These are phyloP conservation scores for Parachaetomium inaequale DNA, from an alignment of 495 filamentous ascomycete species.

Conservation along the genomic window DNA sequence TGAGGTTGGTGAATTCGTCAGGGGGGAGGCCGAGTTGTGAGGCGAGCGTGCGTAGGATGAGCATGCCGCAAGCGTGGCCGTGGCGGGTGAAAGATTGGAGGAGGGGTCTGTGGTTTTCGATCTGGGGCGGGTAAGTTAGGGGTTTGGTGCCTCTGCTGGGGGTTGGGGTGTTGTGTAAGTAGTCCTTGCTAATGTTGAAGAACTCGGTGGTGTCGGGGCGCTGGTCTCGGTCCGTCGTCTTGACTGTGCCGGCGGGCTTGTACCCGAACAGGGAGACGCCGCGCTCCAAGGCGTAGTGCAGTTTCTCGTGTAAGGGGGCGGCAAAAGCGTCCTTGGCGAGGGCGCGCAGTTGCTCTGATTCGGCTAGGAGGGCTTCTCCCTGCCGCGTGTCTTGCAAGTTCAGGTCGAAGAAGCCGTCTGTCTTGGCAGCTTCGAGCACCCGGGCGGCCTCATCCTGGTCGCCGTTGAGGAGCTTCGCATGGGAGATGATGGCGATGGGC, in stretches of 20 bases:
- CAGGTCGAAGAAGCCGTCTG: slow-evolving; percentile 64
- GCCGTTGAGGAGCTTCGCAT: slow-evolving; percentile 40
- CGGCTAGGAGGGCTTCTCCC: slow-evolving; percentile 40
- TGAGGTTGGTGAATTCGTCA: slow-evolving; percentile 45
- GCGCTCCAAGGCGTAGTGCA: slow-evolving; percentile 46
- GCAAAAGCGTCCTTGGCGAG: slow-evolving; percentile 47
- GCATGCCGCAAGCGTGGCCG: slow-evolving; percentile 48
- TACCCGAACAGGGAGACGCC: slow-evolving; percentile 50
- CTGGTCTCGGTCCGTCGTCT: slow-evolving; percentile 50
- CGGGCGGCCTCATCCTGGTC: slow-evolving; percentile 40
- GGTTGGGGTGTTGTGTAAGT: slow-evolving; percentile 42
- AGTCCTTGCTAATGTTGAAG: slow-evolving; percentile 56
- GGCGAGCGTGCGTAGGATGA: slow-evolving; percentile 51
- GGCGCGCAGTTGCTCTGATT: slow-evolving; percentile 47
- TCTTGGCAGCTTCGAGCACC: slow-evolving; percentile 48
- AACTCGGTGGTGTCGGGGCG: slow-evolving; percentile 58
- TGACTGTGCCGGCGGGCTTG: slow-evolving; percentile 50
- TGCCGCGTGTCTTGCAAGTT: slow-evolving; percentile 44
- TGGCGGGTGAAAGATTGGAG: slow-evolving; percentile 47
- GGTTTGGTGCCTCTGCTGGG: slow-evolving; percentile 18
- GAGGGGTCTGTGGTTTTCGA: slow-evolving; percentile 40
- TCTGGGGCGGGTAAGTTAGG: slow-evolving; percentile 44
- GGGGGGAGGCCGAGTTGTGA: slow-evolving; percentile 48
- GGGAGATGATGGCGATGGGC: slow-evolving; percentile 11
- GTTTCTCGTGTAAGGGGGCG: slow-evolving; percentile 51